A percentile compares a stretch with the other conserved stretches of the same genome.
Evolutionary conservation across 73 alveolate genomes (phyloP).

Genomic region (Stentor coeruleus): DNA sequence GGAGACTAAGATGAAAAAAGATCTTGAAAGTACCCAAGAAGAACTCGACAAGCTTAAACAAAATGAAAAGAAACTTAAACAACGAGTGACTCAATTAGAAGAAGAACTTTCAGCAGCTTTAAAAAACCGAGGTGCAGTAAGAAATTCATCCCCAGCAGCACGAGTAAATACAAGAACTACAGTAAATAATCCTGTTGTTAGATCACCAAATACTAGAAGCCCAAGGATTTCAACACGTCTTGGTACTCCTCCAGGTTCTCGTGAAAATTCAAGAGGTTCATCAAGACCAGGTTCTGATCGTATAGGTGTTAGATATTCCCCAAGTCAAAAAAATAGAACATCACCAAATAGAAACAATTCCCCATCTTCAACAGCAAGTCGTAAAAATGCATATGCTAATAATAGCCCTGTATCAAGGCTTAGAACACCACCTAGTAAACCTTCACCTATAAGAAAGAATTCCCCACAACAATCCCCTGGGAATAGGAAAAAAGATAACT

Average conservation of each 20-base stretch:
- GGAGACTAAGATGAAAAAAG: background rate
- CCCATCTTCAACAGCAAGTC: background rate
- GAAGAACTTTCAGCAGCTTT: conserved; percentile 10
- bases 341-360: background rate
- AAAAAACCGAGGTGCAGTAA: background rate
- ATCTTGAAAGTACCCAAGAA: background rate
- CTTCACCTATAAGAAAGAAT: conserved; percentile 4
- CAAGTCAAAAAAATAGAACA: background rate
- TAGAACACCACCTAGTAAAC: conserved; percentile 20
- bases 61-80: conserved; percentile 15
- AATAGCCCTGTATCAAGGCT: background rate
- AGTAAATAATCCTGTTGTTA: background rate
- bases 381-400: too few relatives aligned
- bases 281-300: conserved; percentile 26
- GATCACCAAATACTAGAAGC: conserved; percentile 19
- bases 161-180: background rate
- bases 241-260: conserved; percentile 4
- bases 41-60: conserved; percentile 13
- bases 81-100: conserved; percentile 12
- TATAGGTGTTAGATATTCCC: background rate
- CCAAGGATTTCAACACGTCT: conserved; percentile 23
- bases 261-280: background rate
- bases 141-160: background rate
- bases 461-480: conserved; percentile 15
- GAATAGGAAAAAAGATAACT: background rate